phyloP scores from a whole-genome alignment of 2,329 filamentous ascomycete genomes.

The Penicillium capsulatum region DNA sequence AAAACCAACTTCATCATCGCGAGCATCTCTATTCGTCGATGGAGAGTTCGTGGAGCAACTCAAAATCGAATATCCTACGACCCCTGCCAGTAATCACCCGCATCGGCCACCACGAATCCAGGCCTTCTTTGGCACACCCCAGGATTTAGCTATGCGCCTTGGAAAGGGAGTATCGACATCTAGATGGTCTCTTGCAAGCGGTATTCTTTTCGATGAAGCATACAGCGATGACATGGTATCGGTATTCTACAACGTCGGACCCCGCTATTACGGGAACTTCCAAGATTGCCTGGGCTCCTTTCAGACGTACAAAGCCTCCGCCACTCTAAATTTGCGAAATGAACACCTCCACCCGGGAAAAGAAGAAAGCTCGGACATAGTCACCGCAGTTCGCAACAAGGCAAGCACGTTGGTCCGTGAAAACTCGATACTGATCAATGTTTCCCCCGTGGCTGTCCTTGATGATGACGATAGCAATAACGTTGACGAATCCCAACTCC shows the following conservation, averaged over 20 bases:
- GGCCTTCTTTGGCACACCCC: conserved; percentile 88
- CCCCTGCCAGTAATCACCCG: conserved; percentile 60
- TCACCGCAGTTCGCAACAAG: conserved; percentile 79
- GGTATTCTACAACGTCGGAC: conserved; percentile 84
- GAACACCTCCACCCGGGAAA: conserved; percentile 85
- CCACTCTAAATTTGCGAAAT: conserved; percentile 82
- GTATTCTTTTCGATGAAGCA: conserved; percentile 80
- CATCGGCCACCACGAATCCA: conserved; percentile 62
- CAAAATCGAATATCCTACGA: conserved; percentile 80
- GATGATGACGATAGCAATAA: conserved; percentile 73
- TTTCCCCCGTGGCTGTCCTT: conserved; percentile 74
- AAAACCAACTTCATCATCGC: conserved; percentile 69
- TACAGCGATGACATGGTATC: conserved; percentile 88
- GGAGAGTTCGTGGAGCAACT: conserved; percentile 92
- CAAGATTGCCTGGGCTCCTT: conserved; percentile 95
- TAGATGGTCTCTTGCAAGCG: conserved; percentile 83
- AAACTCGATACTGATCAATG: conserved; percentile 73
- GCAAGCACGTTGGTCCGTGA: conserved; percentile 79
- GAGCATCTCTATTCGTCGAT: conserved; percentile 84
- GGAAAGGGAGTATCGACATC: conserved; percentile 70
- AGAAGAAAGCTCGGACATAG: conserved; percentile 86
- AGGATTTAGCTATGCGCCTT: conserved; percentile 72
- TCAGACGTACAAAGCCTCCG: conserved; percentile 92
- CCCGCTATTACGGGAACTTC: conserved; percentile 90
- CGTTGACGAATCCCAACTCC: conserved; percentile 66